phyloP scores from a whole-genome alignment of 768 basidiomycete species.

The Tephrocybe sp. region DNA sequence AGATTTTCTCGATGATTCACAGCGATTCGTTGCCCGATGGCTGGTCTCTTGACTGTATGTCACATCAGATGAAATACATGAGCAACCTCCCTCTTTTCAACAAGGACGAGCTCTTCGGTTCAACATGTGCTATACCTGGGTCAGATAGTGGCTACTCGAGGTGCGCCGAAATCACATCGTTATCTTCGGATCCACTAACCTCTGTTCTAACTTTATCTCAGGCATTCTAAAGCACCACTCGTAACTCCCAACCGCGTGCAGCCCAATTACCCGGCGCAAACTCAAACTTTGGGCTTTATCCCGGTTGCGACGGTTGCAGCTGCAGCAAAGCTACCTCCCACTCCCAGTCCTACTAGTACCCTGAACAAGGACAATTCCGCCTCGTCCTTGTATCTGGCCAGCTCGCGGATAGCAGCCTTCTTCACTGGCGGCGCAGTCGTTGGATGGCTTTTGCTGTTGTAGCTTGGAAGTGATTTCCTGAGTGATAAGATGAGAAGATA shows the following conservation, averaged over 20 bases:
- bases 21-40: conserved; percentile 21
- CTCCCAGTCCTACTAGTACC: not conserved
- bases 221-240: conserved; percentile 12
- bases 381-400: not conserved
- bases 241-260: conserved; percentile 6
- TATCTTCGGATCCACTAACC: not conserved
- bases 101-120: conserved; percentile 24
- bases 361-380: conserved; percentile 6
- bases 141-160: conserved; percentile 10
- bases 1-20: conserved; percentile 23
- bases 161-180: conserved; percentile 1
- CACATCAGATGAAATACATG: conserved; percentile 26
- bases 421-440: not conserved
- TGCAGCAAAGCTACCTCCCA: not conserved
- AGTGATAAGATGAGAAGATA: too few species aligned
- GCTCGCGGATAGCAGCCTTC: not conserved
- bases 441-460: conserved; percentile 6
- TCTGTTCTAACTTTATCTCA: not conserved
- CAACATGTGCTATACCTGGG: conserved; percentile 21
- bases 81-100: conserved; percentile 21
- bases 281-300: not conserved
- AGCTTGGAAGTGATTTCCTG: not conserved
- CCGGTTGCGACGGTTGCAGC: conserved; percentile 4
- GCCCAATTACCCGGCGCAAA: conserved; percentile 2
- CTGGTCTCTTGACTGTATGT: conserved; percentile 26